Conservation (phyloP, 2,329 filamentous ascomycete species). For the Anisogramma anomala region DNA sequence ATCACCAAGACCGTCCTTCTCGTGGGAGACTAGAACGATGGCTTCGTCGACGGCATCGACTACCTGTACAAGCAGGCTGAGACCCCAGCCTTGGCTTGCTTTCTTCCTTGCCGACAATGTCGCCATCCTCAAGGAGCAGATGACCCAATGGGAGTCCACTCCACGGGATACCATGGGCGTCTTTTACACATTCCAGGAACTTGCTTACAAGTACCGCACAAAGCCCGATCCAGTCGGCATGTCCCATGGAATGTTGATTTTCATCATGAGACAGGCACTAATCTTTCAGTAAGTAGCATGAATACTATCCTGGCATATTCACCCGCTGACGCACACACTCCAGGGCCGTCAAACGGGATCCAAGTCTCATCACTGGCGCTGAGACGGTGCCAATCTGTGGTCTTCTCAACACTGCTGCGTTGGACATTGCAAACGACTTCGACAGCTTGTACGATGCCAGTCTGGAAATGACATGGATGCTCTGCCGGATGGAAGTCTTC, state of each 20-base stretch:
- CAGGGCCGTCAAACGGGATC: slow-evolving; percentile 6
- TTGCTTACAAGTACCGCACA: slow-evolving; percentile 8
- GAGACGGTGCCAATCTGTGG: slow-evolving; percentile 8
- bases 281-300: slow-evolving; percentile 2
- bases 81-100: slow-evolving; percentile 8
- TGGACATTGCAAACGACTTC: slow-evolving; percentile 5
- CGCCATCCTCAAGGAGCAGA: slow-evolving; percentile 9
- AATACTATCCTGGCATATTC: too few relatives aligned
- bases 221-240: slow-evolving; percentile 8
- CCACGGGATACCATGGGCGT: slow-evolving; percentile 8
- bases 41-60: slow-evolving; percentile 9
- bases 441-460: slow-evolving; percentile 10
- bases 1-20: slow-evolving; percentile 10
- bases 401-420: slow-evolving; percentile 8
- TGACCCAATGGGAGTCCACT: slow-evolving; percentile 9
- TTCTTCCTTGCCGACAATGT: slow-evolving; percentile 9
- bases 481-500: slow-evolving; percentile 9
- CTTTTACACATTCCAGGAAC: slow-evolving; percentile 10
- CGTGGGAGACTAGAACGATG: slow-evolving; percentile 10
- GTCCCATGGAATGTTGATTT: slow-evolving; percentile 8
- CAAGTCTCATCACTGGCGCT: slow-evolving; percentile 3
- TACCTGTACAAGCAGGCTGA: slow-evolving; percentile 10
- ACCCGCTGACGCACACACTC: background rate
- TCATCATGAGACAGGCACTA: slow-evolving; percentile 10
- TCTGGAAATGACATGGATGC: slow-evolving; percentile 7